Evolutionary conservation across 1,284 basidiomycete genomes (phyloP).

Genomic region (Ustilago hordei): DNA sequence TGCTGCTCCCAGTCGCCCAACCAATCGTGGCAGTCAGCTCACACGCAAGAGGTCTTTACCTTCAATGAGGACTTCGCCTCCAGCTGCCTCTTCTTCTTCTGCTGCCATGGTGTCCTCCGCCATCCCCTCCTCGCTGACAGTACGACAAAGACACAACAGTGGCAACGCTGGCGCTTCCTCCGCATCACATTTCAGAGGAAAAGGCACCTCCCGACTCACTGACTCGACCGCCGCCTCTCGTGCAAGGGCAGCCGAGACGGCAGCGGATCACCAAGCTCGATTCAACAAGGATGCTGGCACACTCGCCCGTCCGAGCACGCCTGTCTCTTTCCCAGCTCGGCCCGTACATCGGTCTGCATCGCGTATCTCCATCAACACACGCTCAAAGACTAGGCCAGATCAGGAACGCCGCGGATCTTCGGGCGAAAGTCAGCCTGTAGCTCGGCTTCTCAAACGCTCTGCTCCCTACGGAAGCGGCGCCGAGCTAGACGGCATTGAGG

Average conservation of each 20-base stretch:
- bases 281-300: conserved; percentile 26
- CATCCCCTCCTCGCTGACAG: conserved; percentile 5
- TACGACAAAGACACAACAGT: conserved; percentile 40
- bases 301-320: conserved; percentile 47
- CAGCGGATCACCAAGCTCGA: conserved; percentile 37
- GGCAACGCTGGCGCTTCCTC: conserved; percentile 21
- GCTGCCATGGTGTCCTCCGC: background rate
- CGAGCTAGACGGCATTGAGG: conserved; percentile 90
- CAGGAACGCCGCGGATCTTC: conserved; percentile 22
- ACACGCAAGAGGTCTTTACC: conserved; percentile 38
- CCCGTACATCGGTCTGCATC: conserved; percentile 19
- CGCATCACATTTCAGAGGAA: conserved; percentile 16
- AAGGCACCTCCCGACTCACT: conserved; percentile 34
- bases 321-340: conserved; percentile 24
- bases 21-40: conserved; percentile 31
- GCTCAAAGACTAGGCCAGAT: conserved; percentile 18
- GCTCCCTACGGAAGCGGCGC: conserved; percentile 91
- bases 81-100: conserved; percentile 12
- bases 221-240: conserved; percentile 54
- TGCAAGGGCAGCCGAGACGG: conserved; percentile 55
- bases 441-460: conserved; percentile 80
- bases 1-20: conserved; percentile 12
- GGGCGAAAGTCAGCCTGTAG: conserved; percentile 52
- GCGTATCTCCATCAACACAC: conserved; percentile 36
- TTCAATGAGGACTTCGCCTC: conserved; percentile 32